Percentiles rank a stretch among this genome's conserved stretches.
Conservation (phyloP, 768 basidiomycete species). For the Saitozyma sp. region DNA sequence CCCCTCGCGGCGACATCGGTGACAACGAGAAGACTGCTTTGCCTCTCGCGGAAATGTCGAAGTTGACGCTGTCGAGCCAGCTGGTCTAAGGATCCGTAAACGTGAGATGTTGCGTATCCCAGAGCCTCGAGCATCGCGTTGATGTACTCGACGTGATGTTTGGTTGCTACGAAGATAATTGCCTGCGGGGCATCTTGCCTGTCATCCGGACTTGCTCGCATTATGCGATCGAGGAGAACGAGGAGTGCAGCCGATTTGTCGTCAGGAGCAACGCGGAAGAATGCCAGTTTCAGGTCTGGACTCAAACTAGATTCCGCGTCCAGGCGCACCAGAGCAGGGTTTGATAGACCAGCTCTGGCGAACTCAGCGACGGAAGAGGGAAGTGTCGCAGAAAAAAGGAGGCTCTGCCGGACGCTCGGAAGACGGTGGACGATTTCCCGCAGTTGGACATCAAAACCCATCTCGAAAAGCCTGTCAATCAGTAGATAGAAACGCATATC, state of each 20-base stretch:
- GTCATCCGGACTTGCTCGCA: slow-evolving; percentile 52
- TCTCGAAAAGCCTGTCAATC: slow-evolving; percentile 71
- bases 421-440: slow-evolving; percentile 89
- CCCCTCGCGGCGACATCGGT: slow-evolving; percentile 98
- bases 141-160: slow-evolving; percentile 97
- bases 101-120: slow-evolving; percentile 86
- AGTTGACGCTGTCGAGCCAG: slow-evolving; percentile 83
- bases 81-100: slow-evolving; percentile 95
- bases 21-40: slow-evolving; percentile 82
- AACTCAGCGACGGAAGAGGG: slow-evolving; percentile 96
- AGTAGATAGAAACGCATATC: not conserved
- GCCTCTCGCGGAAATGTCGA: slow-evolving; percentile 79
- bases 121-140: slow-evolving; percentile 71
- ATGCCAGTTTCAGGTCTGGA: slow-evolving; percentile 86
- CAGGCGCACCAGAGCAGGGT: slow-evolving; percentile 92
- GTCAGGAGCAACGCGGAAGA: slow-evolving; percentile 84
- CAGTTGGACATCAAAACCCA: slow-evolving; percentile 91
- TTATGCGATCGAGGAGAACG: slow-evolving; percentile 62
- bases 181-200: slow-evolving; percentile 62
- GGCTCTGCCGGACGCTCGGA: slow-evolving; percentile 80
- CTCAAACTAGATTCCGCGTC: slow-evolving; percentile 97
- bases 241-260: slow-evolving; percentile 94
- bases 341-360: slow-evolving; percentile 86
- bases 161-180: slow-evolving; percentile 91
- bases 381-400: slow-evolving; percentile 93